A percentile compares a stretch with the other conserved stretches of the same genome.
These are phyloP conservation scores for Penicillium canescens DNA, from an alignment of 495 filamentous ascomycete species.

Conservation along the genomic window DNA sequence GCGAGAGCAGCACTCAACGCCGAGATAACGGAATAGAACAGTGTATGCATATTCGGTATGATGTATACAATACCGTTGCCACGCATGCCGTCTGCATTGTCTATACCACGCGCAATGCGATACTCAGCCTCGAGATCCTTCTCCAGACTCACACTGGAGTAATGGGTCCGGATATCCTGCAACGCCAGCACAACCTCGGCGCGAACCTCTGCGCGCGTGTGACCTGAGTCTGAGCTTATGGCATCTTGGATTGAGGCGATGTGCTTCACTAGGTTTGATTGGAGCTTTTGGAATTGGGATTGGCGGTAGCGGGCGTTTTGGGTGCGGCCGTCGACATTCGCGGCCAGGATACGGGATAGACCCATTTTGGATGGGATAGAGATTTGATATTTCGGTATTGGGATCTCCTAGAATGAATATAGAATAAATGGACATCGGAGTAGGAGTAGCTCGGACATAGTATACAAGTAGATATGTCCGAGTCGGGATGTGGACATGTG, in stretches of 20 bases:
- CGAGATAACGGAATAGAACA: constrained; percentile 48
- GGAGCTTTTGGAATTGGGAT: constrained; percentile 44
- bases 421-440: too few species aligned
- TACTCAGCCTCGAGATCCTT: constrained; percentile 49
- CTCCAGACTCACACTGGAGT: constrained; percentile 36
- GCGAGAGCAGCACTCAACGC: constrained; percentile 50
- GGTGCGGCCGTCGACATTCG: constrained; percentile 47
- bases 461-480: background rate
- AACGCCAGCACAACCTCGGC: constrained; percentile 44
- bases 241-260: constrained; percentile 36
- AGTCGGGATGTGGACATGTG: constrained; percentile 15
- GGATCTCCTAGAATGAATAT: too few species aligned
- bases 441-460: background rate
- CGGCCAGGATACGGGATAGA: constrained; percentile 38
- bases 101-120: constrained; percentile 42
- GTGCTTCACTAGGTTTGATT: constrained; percentile 33
- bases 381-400: background rate
- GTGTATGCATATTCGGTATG: constrained; percentile 44
- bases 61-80: constrained; percentile 53
- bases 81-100: constrained; percentile 23
- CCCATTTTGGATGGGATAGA: constrained; percentile 22
- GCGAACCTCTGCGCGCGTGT: constrained; percentile 37
- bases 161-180: constrained; percentile 44
- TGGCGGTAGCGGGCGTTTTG: constrained; percentile 49
- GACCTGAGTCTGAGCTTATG: constrained; percentile 36